Evolutionary conservation across 257 asterid species (phyloP).

Genomic region (Handroanthus guayacan): DNA sequence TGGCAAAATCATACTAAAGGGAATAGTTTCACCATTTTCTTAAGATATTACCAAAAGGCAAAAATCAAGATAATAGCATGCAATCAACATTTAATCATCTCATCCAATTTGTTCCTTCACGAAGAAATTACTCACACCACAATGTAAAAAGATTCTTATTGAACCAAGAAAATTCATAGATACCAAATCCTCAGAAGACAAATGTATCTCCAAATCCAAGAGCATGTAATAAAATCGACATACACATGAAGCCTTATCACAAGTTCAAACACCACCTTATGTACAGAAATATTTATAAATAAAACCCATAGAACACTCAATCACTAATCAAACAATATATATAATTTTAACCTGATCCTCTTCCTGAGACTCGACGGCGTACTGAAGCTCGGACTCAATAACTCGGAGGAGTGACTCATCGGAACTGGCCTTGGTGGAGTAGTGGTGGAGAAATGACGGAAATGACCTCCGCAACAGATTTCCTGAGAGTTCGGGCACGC

Average conservation of each 20-base stretch:
- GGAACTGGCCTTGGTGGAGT: conserved; percentile 50
- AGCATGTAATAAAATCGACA: neutral
- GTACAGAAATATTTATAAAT: no score
- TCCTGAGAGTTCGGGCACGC: conserved; percentile 20
- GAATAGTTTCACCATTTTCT: neutral
- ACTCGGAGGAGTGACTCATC: conserved; percentile 63
- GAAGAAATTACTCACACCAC: neutral
- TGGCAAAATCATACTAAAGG: neutral
- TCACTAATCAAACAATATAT: no score
- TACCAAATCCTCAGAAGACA: neutral
- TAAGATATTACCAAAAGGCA: neutral
- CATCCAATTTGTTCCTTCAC: neutral
- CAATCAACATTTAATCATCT: conserved; percentile 7
- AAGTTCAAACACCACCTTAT: neutral
- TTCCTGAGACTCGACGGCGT: conserved; percentile 55
- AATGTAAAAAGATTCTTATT: neutral
- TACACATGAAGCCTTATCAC: neutral
- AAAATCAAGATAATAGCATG: neutral
- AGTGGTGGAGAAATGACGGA: conserved; percentile 54
- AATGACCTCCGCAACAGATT: conserved; percentile 43
- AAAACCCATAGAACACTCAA: neutral
- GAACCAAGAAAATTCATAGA: neutral
- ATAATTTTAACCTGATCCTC: conserved; percentile 36
- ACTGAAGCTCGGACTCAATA: conserved; percentile 60
- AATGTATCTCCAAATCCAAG: neutral